Base-by-base conservation (phyloP, 441 rosid species). In the Erysimum cheiri region DNA sequence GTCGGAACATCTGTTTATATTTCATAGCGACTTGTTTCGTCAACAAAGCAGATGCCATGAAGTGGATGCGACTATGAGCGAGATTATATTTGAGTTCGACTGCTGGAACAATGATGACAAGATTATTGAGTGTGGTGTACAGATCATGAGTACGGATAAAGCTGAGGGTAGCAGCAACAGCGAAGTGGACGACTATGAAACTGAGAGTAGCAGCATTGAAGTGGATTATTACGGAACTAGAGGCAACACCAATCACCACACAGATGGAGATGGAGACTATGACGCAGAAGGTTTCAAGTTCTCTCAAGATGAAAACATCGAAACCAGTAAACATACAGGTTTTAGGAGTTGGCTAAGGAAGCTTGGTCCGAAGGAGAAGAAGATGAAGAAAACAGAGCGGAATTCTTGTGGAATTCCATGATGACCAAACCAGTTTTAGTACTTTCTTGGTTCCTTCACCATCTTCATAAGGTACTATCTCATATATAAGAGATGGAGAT, bases 71-170 rank as follows among this genome's bases (percentile, higher is more conserved):
- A 50, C 8, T 24, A 29, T 5, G n/a, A 55, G 36, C 1, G 53
- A 41, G 62, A 19, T 67, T 67, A 3, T 0, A 3, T 55, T 53
- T 39, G 32, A 66, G 15, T 66, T 65, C 49, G 3, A 24, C 22
- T 22, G 24, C 9, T 0, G 0, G 8, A 3, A 1, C 0, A 2
- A 4, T 2, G 10, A 17, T 5, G 59, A 10, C 22, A 29, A 15
- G 43, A 67, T 67, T 54, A 41, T 31, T 31, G 54, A 32, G 35
- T 55, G 71, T 6, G 63, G 71, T 55, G 71, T 55, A 67, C 12
- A 43, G 35, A 67, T 56, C 35, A 19, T 32, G 33, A 13, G n/a
- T n/a, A n/a, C 22, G 1, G 22, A 33, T 53, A 54, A 31, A 43
- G 9, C 26, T 9, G 63, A 43, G 44, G 53, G 9, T 28, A 22